Evolutionary conservation across 1,284 basidiomycete genomes (phyloP).

Genomic region (Boletellus deceptivus): DNA sequence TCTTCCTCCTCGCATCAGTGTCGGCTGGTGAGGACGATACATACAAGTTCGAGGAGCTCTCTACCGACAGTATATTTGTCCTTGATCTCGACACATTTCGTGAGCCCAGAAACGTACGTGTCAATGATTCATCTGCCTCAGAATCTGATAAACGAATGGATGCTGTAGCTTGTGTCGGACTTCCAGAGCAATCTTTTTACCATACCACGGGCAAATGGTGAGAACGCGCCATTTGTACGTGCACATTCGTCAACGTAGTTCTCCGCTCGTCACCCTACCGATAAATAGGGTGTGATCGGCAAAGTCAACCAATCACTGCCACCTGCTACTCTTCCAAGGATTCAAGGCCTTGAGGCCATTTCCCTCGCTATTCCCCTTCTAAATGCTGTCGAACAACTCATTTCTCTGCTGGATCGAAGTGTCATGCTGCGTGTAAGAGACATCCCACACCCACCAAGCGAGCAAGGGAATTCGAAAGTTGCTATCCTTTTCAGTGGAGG

Average conservation of each 20-base stretch:
- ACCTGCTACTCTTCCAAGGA: conserved; percentile 39
- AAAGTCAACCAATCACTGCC: conserved; percentile 50
- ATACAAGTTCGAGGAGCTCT: conserved; percentile 60
- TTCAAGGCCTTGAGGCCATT: conserved; percentile 39
- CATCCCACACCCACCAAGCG: conserved; percentile 45
- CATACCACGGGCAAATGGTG: conserved; percentile 21
- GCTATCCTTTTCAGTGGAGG: conserved; percentile 95
- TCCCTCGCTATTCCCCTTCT: conserved; percentile 46
- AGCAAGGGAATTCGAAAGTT: conserved; percentile 53
- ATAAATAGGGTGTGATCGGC: conserved; percentile 42
- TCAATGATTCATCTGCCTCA: not conserved
- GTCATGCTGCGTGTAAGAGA: conserved; percentile 59
- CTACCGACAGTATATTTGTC: conserved; percentile 56
- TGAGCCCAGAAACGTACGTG: conserved; percentile 26
- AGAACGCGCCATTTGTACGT: conserved; percentile 31
- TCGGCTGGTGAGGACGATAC: conserved; percentile 48
- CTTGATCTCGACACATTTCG: conserved; percentile 42
- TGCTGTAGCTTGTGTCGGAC: conserved; percentile 32
- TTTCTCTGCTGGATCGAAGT: conserved; percentile 54
- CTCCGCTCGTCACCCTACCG: conserved; percentile 1
- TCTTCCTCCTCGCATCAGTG: conserved; percentile 64
- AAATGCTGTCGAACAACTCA: conserved; percentile 49
- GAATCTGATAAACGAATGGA: conserved; percentile 5
- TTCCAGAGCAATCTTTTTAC: conserved; percentile 33
- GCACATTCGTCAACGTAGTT: not conserved